Evolutionary conservation across 192 early-diverging fungal genomes (phyloP).

Genomic region (Oehlia diaphana): DNA sequence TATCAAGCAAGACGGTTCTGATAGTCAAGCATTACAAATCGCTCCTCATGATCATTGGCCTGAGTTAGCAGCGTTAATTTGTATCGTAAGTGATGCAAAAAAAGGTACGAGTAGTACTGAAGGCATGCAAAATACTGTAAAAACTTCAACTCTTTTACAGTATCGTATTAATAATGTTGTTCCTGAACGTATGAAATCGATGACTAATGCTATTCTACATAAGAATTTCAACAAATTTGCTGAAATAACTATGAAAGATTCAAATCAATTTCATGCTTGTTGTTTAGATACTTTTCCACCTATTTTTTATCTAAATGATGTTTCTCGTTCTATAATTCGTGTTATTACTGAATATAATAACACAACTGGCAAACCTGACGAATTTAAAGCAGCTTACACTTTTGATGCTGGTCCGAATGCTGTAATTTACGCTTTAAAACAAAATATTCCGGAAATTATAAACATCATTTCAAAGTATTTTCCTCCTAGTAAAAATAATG

Average conservation of each 20-base stretch:
- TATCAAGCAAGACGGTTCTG: slow-evolving; percentile 69
- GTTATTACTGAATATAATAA: slow-evolving; percentile 87
- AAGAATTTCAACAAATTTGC: slow-evolving; percentile 92
- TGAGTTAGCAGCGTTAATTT: slow-evolving; percentile 91
- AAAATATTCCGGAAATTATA: slow-evolving; percentile 84
- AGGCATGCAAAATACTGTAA: slow-evolving; percentile 97
- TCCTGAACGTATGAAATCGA: slow-evolving; percentile 84
- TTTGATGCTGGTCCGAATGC: slow-evolving; percentile 99
- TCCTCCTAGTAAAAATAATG: slow-evolving; percentile 54
- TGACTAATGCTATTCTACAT: slow-evolving; percentile 80
- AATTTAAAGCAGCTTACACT: slow-evolving; percentile 91
- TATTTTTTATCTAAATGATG: slow-evolving; percentile 97
- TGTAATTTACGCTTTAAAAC: slow-evolving; percentile 85
- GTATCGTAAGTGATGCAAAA: slow-evolving; percentile 90
- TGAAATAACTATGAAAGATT: slow-evolving; percentile 95
- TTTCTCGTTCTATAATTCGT: slow-evolving; percentile 83
- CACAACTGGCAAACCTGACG: slow-evolving; percentile 31
- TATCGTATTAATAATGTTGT: slow-evolving; percentile 87
- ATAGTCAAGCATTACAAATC: slow-evolving; percentile 91
- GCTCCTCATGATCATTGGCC: slow-evolving; percentile 92
- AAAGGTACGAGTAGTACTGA: slow-evolving; percentile 90
- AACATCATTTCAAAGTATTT: slow-evolving; percentile 84
- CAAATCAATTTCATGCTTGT: slow-evolving; percentile 99
- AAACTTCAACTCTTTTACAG: slow-evolving; percentile 83
- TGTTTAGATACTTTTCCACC: slow-evolving; percentile 99